phyloP scores from a whole-genome alignment of 768 basidiomycete genomes.

The Pleurotus citrinopileatus region DNA sequence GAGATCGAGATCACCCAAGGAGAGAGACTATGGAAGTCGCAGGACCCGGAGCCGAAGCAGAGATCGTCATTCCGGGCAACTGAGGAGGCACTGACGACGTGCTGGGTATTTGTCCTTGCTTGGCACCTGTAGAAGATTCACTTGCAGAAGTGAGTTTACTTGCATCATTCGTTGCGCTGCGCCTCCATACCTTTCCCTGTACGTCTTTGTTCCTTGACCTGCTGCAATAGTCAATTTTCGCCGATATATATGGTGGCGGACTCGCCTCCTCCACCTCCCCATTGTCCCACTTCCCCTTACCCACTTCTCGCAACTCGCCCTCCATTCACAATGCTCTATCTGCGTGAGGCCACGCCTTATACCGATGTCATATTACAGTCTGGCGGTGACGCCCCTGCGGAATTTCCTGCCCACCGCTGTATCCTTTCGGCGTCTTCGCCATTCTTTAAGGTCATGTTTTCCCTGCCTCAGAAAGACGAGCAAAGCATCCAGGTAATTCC shows the following conservation, averaged over 20 bases:
- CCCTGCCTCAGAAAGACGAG: slow-evolving; percentile 48
- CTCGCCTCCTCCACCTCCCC: not conserved
- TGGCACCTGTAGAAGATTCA: not conserved
- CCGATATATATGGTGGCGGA: not conserved
- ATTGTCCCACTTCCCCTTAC: not conserved
- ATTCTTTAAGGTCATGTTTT: slow-evolving; percentile 69
- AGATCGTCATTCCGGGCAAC: slow-evolving; percentile 19
- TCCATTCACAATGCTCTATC: slow-evolving; percentile 5
- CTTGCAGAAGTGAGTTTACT: slow-evolving; percentile 5
- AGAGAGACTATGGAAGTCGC: slow-evolving; percentile 17
- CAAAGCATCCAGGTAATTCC: slow-evolving; percentile 44
- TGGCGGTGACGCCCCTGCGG: slow-evolving; percentile 31
- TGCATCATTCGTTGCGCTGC: not conserved
- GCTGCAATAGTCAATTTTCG: not conserved
- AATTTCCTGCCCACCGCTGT: slow-evolving; percentile 61
- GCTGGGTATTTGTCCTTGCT: slow-evolving; percentile 7
- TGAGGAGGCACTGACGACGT: not conserved
- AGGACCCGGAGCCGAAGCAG: slow-evolving; percentile 25
- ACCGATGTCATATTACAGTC: slow-evolving; percentile 56
- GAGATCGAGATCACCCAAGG: slow-evolving; percentile 36
- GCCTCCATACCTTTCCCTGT: not conserved
- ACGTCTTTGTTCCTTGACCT: not conserved
- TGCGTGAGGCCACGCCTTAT: slow-evolving; percentile 32
- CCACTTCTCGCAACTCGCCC: slow-evolving; percentile 9
- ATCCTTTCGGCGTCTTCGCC: slow-evolving; percentile 63